These are phyloP conservation scores for Collariella sp. DNA, from an alignment of 495 filamentous ascomycete species.

Conservation along the genomic window DNA sequence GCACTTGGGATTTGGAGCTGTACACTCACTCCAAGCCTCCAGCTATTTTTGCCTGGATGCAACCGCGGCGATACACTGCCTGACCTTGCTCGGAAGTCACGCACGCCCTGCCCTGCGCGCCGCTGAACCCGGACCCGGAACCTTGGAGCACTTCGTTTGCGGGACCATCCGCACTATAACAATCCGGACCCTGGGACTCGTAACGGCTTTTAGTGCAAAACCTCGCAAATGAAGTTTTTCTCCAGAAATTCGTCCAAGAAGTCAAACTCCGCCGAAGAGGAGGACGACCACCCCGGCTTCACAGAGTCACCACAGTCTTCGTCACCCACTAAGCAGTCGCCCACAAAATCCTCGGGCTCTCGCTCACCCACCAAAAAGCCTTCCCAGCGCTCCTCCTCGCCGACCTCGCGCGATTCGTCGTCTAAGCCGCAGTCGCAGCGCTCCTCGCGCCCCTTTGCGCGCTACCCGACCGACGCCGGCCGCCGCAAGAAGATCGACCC, in stretches of 20 bases:
- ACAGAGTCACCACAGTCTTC: conserved; percentile 21
- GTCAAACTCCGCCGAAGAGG: conserved; percentile 37
- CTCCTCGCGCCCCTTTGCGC: conserved; percentile 32
- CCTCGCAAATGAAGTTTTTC: conserved; percentile 47
- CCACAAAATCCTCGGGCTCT: conserved; percentile 19
- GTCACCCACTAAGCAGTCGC: conserved; percentile 18
- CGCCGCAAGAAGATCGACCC: conserved; percentile 50
- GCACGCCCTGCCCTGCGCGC: conserved; percentile 10
- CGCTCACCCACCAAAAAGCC: conserved; percentile 28
- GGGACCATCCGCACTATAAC: conserved; percentile 21
- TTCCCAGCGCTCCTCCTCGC: conserved; percentile 19
- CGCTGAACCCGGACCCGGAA: conserved; percentile 22
- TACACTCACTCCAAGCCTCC: conserved; percentile 15
- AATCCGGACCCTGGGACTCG: conserved; percentile 19
- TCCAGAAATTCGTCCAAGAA: conserved; percentile 46
- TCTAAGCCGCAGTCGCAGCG: conserved; percentile 29
- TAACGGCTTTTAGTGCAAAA: conserved; percentile 10
- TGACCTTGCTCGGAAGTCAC: conserved; percentile 13
- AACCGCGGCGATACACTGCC: conserved; percentile 23
- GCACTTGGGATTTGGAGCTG: not conserved
- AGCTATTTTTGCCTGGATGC: conserved; percentile 24
- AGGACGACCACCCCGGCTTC: conserved; percentile 34
- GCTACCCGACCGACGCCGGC: conserved; percentile 32
- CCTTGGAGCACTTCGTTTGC: conserved; percentile 12
- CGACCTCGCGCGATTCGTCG: conserved; percentile 20